These are phyloP conservation scores for Ustilago lituana DNA, from an alignment of 1,284 basidiomycete genomes.

Conservation along the genomic window DNA sequence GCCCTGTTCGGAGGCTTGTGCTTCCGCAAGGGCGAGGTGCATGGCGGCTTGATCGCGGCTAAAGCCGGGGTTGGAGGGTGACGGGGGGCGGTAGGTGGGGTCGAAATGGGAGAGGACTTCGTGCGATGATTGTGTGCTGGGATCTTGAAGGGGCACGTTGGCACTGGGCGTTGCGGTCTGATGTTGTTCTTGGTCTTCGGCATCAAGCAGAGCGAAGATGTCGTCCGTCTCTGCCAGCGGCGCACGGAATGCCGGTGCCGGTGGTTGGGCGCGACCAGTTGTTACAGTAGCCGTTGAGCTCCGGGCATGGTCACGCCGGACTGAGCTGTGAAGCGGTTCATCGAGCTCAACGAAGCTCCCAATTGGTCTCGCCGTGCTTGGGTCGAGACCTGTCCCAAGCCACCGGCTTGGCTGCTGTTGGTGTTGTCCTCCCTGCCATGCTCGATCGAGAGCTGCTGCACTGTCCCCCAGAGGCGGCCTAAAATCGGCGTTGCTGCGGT, in stretches of 20 bases:
- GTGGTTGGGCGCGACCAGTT: neutral
- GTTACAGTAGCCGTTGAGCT: neutral
- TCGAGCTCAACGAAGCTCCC: slow-evolving; percentile 19
- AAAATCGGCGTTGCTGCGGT: neutral
- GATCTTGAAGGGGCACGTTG: neutral
- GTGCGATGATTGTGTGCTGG: neutral
- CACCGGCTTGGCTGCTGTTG: neutral
- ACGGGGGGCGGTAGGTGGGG: slow-evolving; percentile 24
- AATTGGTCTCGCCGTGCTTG: neutral
- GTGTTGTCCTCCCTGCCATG: slow-evolving; percentile 4
- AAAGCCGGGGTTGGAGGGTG: slow-evolving; percentile 26
- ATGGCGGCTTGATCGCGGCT: slow-evolving; percentile 32
- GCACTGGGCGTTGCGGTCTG: neutral
- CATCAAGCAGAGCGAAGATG: slow-evolving; percentile 34
- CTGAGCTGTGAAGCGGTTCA: slow-evolving; percentile 17
- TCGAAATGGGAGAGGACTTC: slow-evolving; percentile 11
- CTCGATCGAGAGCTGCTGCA: no score
- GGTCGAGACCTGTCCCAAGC: slow-evolving; percentile 17
- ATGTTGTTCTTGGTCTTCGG: no score
- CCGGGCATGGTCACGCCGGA: slow-evolving; percentile 1
- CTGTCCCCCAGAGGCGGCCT: no score
- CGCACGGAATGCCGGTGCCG: slow-evolving; percentile 1
- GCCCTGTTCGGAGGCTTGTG: slow-evolving; percentile 22
- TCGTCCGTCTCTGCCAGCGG: slow-evolving; percentile 21
- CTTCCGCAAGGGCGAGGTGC: slow-evolving; percentile 27